Percentiles rank a stretch among this genome's conserved stretches.
These are phyloP conservation scores for Domatiomyces catenatus DNA, from an alignment of 2,329 filamentous ascomycete species.

Conservation along the genomic window DNA sequence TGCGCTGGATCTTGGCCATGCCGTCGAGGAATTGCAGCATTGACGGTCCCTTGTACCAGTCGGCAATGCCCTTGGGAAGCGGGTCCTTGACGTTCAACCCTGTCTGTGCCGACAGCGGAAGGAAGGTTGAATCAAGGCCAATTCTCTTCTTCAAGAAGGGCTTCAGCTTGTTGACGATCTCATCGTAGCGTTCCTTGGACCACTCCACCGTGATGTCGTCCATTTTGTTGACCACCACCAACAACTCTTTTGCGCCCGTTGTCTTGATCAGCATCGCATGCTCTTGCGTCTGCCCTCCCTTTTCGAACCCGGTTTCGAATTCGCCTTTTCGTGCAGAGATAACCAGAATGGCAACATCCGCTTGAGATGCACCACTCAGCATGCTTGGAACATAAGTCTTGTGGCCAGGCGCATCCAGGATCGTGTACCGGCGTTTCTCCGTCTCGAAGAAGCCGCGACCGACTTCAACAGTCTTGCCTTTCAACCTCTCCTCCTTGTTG, in stretches of 20 bases:
- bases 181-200: conserved; percentile 82
- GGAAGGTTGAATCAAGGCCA: conserved; percentile 77
- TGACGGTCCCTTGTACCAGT: conserved; percentile 81
- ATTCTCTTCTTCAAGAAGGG: conserved; percentile 57
- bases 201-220: conserved; percentile 92
- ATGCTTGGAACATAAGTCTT: conserved; percentile 97
- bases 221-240: conserved; percentile 98
- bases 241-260: conserved; percentile 90
- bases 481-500: conserved; percentile 87
- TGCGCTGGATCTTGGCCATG: conserved; percentile 86
- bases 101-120: conserved; percentile 88
- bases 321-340: conserved; percentile 95
- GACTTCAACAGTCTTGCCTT: conserved; percentile 97
- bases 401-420: conserved; percentile 91
- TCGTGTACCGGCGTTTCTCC: conserved; percentile 88
- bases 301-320: conserved; percentile 96
- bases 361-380: conserved; percentile 89
- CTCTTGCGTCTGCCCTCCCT: conserved; percentile 85
- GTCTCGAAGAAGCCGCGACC: conserved; percentile 94
- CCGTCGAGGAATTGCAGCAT: conserved; percentile 89
- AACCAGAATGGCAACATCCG: conserved; percentile 86
- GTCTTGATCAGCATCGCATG: conserved; percentile 97
- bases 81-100: conserved; percentile 77
- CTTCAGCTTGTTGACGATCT: conserved; percentile 78
- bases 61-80: conserved; percentile 56